These are phyloP conservation scores for Jatropha multifida DNA, from an alignment of 441 rosid genomes.

Conservation along the genomic window DNA sequence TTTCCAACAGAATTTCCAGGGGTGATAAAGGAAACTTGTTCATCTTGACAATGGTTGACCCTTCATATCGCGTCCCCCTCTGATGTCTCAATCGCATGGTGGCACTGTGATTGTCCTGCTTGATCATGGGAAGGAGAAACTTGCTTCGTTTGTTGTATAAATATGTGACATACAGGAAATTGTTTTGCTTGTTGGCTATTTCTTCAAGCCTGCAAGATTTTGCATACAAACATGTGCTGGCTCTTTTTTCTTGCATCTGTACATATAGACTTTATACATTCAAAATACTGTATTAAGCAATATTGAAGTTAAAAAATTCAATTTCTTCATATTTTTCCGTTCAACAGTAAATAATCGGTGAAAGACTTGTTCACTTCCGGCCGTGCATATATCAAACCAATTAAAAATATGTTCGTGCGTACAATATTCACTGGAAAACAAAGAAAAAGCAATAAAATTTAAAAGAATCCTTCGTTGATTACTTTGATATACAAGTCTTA, in stretches of 20 bases:
- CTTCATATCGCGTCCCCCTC: conserved; percentile 61
- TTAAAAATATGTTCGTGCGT: too few relatives aligned
- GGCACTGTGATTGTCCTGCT: background rate
- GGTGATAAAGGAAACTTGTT: conserved; percentile 84
- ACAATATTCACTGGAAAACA: too few relatives aligned
- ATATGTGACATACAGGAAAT: background rate
- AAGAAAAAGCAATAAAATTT: too few relatives aligned
- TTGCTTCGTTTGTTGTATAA: background rate
- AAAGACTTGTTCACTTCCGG: too few relatives aligned
- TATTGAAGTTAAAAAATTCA: background rate
- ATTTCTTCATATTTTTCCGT: too few relatives aligned
- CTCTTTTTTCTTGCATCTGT: background rate
- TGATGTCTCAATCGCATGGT: conserved; percentile 11
- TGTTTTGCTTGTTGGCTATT: background rate
- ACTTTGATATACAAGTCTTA: too few relatives aligned
- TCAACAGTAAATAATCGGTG: too few relatives aligned
- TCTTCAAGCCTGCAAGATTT: background rate
- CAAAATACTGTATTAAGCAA: background rate
- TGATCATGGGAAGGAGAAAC: background rate
- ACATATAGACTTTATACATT: too few relatives aligned
- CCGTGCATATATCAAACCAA: too few relatives aligned
- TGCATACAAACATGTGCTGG: background rate
- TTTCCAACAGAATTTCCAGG: conserved; percentile 63
- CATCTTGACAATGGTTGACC: conserved; percentile 87
- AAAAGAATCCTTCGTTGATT: too few relatives aligned